A percentile compares a stretch with the other conserved stretches of the same genome.
These are phyloP conservation scores for Suillus variegatus DNA, from an alignment of 768 basidiomycete species.

Conservation along the genomic window DNA sequence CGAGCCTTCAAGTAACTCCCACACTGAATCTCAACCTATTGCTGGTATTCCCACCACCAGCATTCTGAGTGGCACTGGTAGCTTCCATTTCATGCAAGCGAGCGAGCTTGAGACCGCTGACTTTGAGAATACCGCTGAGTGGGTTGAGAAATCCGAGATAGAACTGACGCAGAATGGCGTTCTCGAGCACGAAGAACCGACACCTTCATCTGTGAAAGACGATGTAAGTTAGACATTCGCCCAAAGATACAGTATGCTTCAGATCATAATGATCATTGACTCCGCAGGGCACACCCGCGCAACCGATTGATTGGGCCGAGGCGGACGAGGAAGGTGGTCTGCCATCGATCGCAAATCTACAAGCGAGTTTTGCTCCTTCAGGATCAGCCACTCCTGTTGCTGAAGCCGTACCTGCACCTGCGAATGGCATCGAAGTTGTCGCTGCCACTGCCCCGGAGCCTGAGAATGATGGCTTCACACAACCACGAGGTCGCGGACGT, in stretches of 20 bases:
- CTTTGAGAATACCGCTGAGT: constrained; percentile 56
- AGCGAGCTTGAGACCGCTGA: constrained; percentile 68
- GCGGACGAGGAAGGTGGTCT: constrained; percentile 78
- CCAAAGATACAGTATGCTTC: not conserved
- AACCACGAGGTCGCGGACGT: constrained; percentile 50
- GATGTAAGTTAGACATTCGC: constrained; percentile 4
- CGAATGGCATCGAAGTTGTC: constrained; percentile 25
- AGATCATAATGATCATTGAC: constrained; percentile 2
- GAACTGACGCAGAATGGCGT: constrained; percentile 22
- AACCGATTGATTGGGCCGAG: constrained; percentile 75
- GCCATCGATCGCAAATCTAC: constrained; percentile 75
- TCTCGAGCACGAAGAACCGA: not conserved
- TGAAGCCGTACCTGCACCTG: constrained; percentile 25
- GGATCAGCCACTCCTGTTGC: constrained; percentile 65
- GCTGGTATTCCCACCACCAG: constrained; percentile 38
- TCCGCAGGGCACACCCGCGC: constrained; percentile 21
- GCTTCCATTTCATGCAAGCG: constrained; percentile 81
- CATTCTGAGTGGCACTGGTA: constrained; percentile 42
- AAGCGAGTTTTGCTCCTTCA: constrained; percentile 76
- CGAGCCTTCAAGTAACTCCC: constrained; percentile 15
- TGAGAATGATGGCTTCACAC: constrained; percentile 68
- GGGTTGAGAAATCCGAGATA: constrained; percentile 52
- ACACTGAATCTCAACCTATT: constrained; percentile 23
- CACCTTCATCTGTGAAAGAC: not conserved
- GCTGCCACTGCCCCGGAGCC: constrained; percentile 21